Percentiles rank a stretch among this genome's conserved stretches.
These are phyloP conservation scores for Talaromyces sp. DNA, from an alignment of 2,329 filamentous ascomycete genomes.

Conservation along the genomic window DNA sequence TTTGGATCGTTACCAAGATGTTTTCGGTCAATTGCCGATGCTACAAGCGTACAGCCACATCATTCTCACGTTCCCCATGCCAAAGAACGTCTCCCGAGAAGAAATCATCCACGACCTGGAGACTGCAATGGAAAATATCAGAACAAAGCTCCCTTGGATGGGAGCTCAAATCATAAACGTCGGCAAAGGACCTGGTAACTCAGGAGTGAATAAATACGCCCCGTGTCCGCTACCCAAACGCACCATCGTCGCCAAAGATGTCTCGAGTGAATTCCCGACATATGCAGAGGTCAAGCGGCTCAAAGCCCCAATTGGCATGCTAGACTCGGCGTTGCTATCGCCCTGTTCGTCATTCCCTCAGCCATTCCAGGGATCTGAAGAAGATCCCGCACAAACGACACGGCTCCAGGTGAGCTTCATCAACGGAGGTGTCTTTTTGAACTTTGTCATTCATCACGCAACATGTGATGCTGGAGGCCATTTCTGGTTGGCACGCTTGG, in stretches of 20 bases:
- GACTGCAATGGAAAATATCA: constrained; percentile 12
- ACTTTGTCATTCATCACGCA: constrained; percentile 12
- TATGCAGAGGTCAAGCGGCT: constrained; percentile 1
- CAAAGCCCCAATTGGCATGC: not conserved
- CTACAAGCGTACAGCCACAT: constrained; percentile 17
- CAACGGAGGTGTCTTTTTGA: constrained; percentile 3
- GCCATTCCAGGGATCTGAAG: constrained; percentile 1
- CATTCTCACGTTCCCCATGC: constrained; percentile 7
- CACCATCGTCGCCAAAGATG: constrained; percentile 2
- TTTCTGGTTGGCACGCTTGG: not conserved
- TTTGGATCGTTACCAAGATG: constrained; percentile 11
- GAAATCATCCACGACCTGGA: constrained; percentile 8
- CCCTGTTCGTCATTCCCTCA: constrained; percentile 3
- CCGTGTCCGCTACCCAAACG: not conserved
- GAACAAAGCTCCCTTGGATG: constrained; percentile 19
- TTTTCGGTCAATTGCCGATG: constrained; percentile 15
- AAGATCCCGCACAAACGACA: constrained; percentile 1
- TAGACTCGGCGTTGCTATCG: not conserved
- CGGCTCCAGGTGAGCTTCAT: constrained; percentile 6
- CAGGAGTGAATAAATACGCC: not conserved
- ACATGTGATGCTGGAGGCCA: constrained; percentile 14
- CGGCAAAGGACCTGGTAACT: constrained; percentile 3
- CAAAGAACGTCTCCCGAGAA: not conserved
- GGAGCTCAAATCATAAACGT: constrained; percentile 16
- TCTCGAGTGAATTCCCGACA: not conserved